Conservation (phyloP, 345 rosid species). For the Linum lewisii region DNA sequence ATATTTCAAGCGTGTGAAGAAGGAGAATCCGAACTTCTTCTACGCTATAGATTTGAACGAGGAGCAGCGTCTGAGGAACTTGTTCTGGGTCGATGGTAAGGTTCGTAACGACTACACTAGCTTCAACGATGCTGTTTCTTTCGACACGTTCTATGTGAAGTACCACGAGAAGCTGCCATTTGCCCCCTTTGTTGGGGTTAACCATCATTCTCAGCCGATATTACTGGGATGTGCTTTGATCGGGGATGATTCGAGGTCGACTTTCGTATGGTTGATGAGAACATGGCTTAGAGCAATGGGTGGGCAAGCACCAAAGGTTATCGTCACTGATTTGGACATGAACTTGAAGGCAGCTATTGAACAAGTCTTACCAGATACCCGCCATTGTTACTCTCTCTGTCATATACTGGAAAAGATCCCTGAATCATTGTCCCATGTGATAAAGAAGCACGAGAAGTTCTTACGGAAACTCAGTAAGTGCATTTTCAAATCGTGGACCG, state of each 20-base stretch:
- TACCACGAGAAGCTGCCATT: slow-evolving; percentile 20
- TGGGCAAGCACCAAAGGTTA: slow-evolving; percentile 19
- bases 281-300: slow-evolving; percentile 28
- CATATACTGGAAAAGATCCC: slow-evolving; percentile 19
- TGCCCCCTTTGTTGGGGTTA: slow-evolving; percentile 21
- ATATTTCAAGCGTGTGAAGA: slow-evolving; percentile 17
- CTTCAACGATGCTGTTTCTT: slow-evolving; percentile 20
- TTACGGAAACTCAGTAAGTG: slow-evolving; percentile 18
- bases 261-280: slow-evolving; percentile 18
- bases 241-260: slow-evolving; percentile 14
- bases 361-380: slow-evolving; percentile 16
- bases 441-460: slow-evolving; percentile 17
- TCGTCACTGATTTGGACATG: slow-evolving; percentile 17
- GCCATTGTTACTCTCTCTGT: slow-evolving; percentile 22
- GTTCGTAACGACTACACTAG: slow-evolving; percentile 18
- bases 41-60: slow-evolving; percentile 22
- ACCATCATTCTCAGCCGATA: slow-evolving; percentile 22
- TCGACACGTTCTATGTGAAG: slow-evolving; percentile 21
- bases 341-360: slow-evolving; percentile 19
- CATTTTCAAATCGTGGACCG: slow-evolving; percentile 21
- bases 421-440: slow-evolving; percentile 16
- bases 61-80: slow-evolving; percentile 18
- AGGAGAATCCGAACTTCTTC: slow-evolving; percentile 22
- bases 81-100: slow-evolving; percentile 21
- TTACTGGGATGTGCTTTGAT: slow-evolving; percentile 21